Conservation (phyloP, 768 basidiomycete genomes). For the Tylopilus rubrobrunneus region DNA sequence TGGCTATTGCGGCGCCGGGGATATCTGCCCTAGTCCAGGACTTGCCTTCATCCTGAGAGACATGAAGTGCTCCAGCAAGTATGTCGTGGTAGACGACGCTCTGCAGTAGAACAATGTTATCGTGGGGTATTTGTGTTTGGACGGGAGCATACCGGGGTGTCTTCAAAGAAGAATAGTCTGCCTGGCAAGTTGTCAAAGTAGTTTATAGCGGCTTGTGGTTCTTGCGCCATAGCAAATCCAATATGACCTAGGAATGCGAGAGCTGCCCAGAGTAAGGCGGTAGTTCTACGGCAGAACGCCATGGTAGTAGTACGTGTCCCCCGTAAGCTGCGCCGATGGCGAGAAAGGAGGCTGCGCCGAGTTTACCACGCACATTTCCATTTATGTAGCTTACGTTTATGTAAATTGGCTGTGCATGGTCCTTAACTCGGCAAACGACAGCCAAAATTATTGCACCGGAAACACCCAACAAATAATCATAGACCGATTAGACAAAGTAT, state of each 20-base stretch:
- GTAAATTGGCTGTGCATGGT: no score
- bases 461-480: no score
- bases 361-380: slow-evolving; percentile 9
- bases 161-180: slow-evolving; percentile 88
- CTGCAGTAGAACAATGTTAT: slow-evolving; percentile 29
- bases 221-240: slow-evolving; percentile 33
- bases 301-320: slow-evolving; percentile 21
- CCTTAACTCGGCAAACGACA: no score
- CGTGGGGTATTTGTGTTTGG: not conserved
- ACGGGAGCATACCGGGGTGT: slow-evolving; percentile 67
- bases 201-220: slow-evolving; percentile 46
- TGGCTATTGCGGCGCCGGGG: slow-evolving; percentile 47
- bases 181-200: slow-evolving; percentile 72
- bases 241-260: slow-evolving; percentile 22
- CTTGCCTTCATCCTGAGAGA: slow-evolving; percentile 89
- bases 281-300: slow-evolving; percentile 27
- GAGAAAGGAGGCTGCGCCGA: slow-evolving; percentile 5
- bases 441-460: no score
- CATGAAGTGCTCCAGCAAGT: slow-evolving; percentile 59
- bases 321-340: not conserved
- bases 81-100: slow-evolving; percentile 81
- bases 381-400: no score
- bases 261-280: slow-evolving; percentile 24
- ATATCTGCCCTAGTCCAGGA: slow-evolving; percentile 51
- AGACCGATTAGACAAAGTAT: no score